These are phyloP conservation scores for Tuber brumale DNA, from an alignment of 495 filamentous ascomycete species.

Conservation along the genomic window DNA sequence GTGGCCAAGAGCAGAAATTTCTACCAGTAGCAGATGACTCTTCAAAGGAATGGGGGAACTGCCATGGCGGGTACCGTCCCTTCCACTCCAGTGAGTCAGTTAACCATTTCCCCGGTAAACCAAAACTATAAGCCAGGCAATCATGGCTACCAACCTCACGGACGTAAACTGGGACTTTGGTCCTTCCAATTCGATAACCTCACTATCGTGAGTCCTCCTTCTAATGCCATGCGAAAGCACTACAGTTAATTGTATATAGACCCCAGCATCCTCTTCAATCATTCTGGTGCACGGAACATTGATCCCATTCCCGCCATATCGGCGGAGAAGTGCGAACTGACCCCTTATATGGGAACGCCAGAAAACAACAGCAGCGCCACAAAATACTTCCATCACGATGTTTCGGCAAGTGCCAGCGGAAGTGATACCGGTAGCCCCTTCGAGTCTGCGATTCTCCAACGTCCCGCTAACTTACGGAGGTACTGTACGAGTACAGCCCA, in stretches of 20 bases:
- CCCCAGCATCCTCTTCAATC: constrained; percentile 5
- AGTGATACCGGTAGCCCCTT: constrained; percentile 39
- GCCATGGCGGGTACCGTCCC: constrained; percentile 23
- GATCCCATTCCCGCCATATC: constrained; percentile 12
- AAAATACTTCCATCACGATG: constrained; percentile 41
- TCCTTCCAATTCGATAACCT: constrained; percentile 44
- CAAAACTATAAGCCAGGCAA: constrained; percentile 46
- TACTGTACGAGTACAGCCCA: too few species aligned
- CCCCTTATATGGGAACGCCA: constrained; percentile 42
- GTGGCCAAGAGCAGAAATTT: constrained; percentile 31
- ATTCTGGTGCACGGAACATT: constrained; percentile 9
- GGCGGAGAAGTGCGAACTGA: constrained; percentile 28
- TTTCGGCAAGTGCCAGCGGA: constrained; percentile 40
- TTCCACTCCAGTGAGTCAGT: background rate
- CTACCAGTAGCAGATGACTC: constrained; percentile 27
- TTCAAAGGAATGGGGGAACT: constrained; percentile 29
- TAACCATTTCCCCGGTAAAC: constrained; percentile 11
- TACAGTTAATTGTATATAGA: too few species aligned
- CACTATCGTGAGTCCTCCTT: constrained; percentile 42
- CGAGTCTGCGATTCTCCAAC: constrained; percentile 40
- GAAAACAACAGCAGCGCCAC: constrained; percentile 45
- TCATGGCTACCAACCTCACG: constrained; percentile 45
- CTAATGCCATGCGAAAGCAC: background rate
- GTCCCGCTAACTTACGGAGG: background rate
- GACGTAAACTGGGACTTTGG: constrained; percentile 45